Base-by-base conservation (phyloP, 1,284 basidiomycete genomes). In the Trichosporon faecale region DNA sequence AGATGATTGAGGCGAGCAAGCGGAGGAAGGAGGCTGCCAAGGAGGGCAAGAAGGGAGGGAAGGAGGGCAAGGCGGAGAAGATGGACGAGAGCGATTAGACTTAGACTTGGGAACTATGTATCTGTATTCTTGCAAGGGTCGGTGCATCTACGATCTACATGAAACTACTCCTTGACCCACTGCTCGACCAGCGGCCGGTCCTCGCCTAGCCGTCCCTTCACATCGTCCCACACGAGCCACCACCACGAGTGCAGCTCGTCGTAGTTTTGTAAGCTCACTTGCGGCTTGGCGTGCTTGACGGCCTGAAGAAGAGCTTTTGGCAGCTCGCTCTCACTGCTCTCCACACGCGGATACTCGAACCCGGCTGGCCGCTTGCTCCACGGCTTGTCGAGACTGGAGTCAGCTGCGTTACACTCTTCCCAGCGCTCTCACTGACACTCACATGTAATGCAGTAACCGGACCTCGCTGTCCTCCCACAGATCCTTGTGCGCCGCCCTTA, bases 391-490 rank as follows among this genome's bases (percentile, higher is more conserved):
- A 84, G 77, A 66, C 82, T 84, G 68, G 1, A 1, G 64, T 71
- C 44, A 70, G 67, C 40, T 35, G 60, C 7, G 8, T 27, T 8
- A 11, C 60, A 9, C 44, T 11, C 46, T 14, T 11, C 46, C 12
- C 25, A 27, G 7, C 21, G 27, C 4, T 18, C 63, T 35, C 33
- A 31, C 3, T 3, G 14, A 5, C 35, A 77, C 80, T 77, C 72
- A 83, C 82, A 84, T 83, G 74, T 81, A 83, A 70, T 84, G 83
- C 67, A 84, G 76, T 65, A 84, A 78, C 21, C 81, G 76, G 6
- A 85, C 84, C 70, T 85, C 80, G 2, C 75, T 68, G 72, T 86
- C 85, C 25, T 70, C 65, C 85, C 85, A 86, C 52, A 86, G 72
- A 44, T 78, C 73, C 37, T 75, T 73, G 73, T 86, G 82, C 72